Evolutionary conservation across 345 rosid species (phyloP), one percentile per base, ranked within the genome.

Genomic region (Syzygium oleosum): DNA sequence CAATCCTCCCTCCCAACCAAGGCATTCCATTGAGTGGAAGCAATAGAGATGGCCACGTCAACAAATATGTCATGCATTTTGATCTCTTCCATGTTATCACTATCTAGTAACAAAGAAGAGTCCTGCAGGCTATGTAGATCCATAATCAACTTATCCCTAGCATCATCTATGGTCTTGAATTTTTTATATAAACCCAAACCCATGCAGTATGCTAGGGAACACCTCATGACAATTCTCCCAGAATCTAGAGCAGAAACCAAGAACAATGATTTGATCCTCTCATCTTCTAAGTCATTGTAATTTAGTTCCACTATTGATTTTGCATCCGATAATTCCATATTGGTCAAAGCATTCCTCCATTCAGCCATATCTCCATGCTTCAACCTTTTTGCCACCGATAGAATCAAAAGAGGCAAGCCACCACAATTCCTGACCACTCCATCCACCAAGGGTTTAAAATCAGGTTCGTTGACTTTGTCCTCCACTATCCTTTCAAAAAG

Each of bases 221-320:
- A 0, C 17, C 9, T 12, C 4, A 5, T 0, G 0, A 0, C 0
- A 23, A 23, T 23, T 2, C 0, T 59, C 2, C 31, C 7, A 0
- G 8, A 12, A 8, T 0, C 0, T 11, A 59, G 4, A 59, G 65
- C 65, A 27, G 1, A 59, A 59, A 59, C 0, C 16, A 12, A 12
- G 16, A 59, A 59, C 16, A 59, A 59, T 27, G 7, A 12, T 27
- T 0, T 59, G 16, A 59, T 59, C 65, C 65, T 27, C 0, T 59
- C 31, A 5, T 59, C 65, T 27, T 12, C 3, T 12, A 59, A 1
- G 29, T 59, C 16, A 0, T 27, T 2, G 16, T 27, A 59, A 59
- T 0, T 12, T 5, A 0, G 29, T 59, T 59, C 31, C 31, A 59
- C 31, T 27, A 27, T 0, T 2, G 16, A 27, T 2, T 2, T 5